Evolutionary conservation across 352 stramenopile species (phyloP).

Genomic region (Porosira glacialis): DNA sequence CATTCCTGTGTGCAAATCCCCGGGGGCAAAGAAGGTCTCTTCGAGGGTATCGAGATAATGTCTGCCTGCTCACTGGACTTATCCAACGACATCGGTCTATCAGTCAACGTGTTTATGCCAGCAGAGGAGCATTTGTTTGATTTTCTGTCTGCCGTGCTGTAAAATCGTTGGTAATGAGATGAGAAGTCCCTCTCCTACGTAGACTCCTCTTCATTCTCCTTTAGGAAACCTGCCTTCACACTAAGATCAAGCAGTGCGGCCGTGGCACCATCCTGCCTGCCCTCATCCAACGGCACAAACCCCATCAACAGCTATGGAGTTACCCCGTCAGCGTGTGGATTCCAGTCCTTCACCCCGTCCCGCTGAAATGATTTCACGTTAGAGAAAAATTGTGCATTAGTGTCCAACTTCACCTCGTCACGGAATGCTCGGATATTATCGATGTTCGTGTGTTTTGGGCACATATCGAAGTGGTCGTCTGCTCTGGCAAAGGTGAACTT

Average conservation of each 20-base stretch:
- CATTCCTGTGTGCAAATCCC: constrained; percentile 21
- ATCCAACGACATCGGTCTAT: neutral
- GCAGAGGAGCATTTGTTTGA: neutral
- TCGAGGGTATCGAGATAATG: neutral
- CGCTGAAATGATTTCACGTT: neutral
- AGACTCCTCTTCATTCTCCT: neutral
- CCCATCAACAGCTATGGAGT: constrained; percentile 5
- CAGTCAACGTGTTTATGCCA: neutral
- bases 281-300: constrained; percentile 9
- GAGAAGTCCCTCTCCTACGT: neutral
- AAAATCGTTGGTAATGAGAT: neutral
- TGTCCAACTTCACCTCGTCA: neutral
- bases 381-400: neutral
- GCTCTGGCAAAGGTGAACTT: no score
- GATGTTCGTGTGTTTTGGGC: no score
- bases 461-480: neutral
- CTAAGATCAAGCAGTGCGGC: constrained; percentile 6
- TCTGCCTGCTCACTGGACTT: neutral
- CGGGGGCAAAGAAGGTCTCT: neutral
- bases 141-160: neutral
- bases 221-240: constrained; percentile 6
- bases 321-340: neutral
- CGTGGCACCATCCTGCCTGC: neutral
- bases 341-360: neutral
- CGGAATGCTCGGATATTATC: no score